Evolutionary conservation across 306 rosid genomes (phyloP).

Genomic region (Alnus glutinosa): DNA sequence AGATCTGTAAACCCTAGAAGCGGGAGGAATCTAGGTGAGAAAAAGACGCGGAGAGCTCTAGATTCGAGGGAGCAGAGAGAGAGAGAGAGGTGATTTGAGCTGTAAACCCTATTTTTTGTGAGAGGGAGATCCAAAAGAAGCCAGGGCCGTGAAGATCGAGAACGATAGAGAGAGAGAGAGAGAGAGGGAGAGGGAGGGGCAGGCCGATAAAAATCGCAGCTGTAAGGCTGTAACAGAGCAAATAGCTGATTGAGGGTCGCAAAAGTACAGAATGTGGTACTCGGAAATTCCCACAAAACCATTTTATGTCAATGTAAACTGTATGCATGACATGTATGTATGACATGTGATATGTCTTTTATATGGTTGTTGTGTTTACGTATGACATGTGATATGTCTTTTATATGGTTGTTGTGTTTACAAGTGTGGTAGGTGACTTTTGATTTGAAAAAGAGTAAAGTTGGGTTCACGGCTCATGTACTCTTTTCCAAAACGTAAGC

Average conservation of each 20-base stretch:
- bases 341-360: not conserved
- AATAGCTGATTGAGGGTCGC: conserved; percentile 33
- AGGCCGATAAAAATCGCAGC: conserved; percentile 17
- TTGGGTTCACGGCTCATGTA: not conserved
- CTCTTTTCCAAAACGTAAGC: not conserved
- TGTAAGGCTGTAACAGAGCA: conserved; percentile 19
- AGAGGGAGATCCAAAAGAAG: conserved; percentile 59
- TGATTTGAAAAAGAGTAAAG: not conserved
- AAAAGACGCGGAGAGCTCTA: conserved; percentile 26
- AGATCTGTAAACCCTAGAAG: conserved; percentile 64
- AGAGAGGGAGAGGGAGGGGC: conserved; percentile 3
- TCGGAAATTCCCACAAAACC: conserved; percentile 43
- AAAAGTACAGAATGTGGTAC: conserved; percentile 40
- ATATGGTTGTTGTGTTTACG: not conserved
- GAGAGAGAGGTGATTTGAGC: conserved; percentile 24
- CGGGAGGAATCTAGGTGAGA: conserved; percentile 36
- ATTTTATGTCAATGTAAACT: not conserved
- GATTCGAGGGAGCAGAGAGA: conserved; percentile 23
- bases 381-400: not conserved
- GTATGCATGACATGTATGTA: not conserved
- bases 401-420: not conserved
- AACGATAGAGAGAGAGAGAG: conserved; percentile 12
- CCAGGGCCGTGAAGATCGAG: conserved; percentile 65
- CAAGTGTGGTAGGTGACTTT: not conserved
- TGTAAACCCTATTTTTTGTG: conserved; percentile 77